Percentiles rank a stretch among this genome's conserved stretches.
phyloP scores from a whole-genome alignment of 495 filamentous ascomycete genomes.

The Lasiosphaeria ovina region DNA sequence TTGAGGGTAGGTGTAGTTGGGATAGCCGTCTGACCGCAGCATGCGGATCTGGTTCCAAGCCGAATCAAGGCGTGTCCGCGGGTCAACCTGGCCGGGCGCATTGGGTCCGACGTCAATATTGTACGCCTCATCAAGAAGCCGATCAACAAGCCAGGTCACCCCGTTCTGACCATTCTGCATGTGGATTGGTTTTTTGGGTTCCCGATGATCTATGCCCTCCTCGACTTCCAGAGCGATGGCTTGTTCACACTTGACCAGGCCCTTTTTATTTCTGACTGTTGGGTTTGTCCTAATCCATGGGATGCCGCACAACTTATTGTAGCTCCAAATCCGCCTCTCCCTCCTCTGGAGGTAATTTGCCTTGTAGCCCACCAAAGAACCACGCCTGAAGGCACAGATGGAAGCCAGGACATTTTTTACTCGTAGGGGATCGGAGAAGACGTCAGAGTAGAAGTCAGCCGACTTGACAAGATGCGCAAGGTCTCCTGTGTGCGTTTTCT shows the following conservation, averaged over 20 bases:
- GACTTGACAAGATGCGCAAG: conserved; percentile 16
- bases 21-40: conserved; percentile 35
- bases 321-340: neutral
- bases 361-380: neutral
- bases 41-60: conserved; percentile 26
- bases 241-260: conserved; percentile 13
- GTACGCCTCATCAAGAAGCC: conserved; percentile 25
- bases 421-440: neutral
- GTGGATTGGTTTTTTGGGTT: conserved; percentile 15
- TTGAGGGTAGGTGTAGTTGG: conserved; percentile 31
- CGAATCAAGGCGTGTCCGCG: conserved; percentile 29
- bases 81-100: conserved; percentile 4
- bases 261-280: no score
- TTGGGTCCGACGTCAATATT: conserved; percentile 1
- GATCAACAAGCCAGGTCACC: conserved; percentile 26
- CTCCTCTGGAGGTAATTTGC: neutral
- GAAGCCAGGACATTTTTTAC: conserved; percentile 5
- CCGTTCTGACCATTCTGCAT: conserved; percentile 16
- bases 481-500: conserved; percentile 20
- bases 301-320: no score
- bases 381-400: conserved; percentile 5
- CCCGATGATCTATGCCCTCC: conserved; percentile 1
- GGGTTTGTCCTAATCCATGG: no score
- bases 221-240: conserved; percentile 18
- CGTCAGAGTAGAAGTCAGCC: conserved; percentile 5